Base-by-base conservation (phyloP, 306 rosid genomes). In the Gillenia trifoliata region DNA sequence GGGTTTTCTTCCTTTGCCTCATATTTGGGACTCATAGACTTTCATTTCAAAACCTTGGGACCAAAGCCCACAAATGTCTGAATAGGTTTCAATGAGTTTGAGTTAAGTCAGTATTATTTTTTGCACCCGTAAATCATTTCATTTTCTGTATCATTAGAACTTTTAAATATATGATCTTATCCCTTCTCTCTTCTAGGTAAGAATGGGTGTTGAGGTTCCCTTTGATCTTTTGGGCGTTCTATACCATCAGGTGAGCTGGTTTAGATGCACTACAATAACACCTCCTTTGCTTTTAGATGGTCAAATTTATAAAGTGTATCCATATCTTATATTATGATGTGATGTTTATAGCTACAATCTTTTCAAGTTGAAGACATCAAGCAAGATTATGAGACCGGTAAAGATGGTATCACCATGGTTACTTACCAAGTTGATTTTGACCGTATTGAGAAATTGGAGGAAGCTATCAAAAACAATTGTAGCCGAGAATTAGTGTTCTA, bases 311-410 rank as follows among this genome's bases (percentile, higher is more conserved):
- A 30, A 8, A 22, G 40, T 41, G 29, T 74, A 20, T 1, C 16
- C 33, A 60, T 70, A 25, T 70, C 29, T 60, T 66, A 30, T 43
- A 61, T 71, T 66, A 6, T 72, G 64, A 11, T 79, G 66, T 72
- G 60, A 11, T 79, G 66, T 78, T 81, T 77, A 34, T 87, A 93
- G 98, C 78, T 91, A 76, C 97, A 89, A 70, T 78, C 85, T 73
- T 91, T 88, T 73, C 84, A 86, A 57, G 91, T 83, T 23, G 97
- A 87, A 82, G 96, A 88, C 73, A 77, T 93, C 70, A 84, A 83
- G 72, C 94, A 91, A 78, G 98, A 93, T 77, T 89, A 93, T 52
- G 96, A 93, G 70, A 91, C 92, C 3, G 96, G 97, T 65, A 93
- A 93, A 77, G 97, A 87, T 74, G 87, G 86, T 75, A 84, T 79